Conservation (phyloP, 768 basidiomycete species). For the Austroboletus festivus region DNA sequence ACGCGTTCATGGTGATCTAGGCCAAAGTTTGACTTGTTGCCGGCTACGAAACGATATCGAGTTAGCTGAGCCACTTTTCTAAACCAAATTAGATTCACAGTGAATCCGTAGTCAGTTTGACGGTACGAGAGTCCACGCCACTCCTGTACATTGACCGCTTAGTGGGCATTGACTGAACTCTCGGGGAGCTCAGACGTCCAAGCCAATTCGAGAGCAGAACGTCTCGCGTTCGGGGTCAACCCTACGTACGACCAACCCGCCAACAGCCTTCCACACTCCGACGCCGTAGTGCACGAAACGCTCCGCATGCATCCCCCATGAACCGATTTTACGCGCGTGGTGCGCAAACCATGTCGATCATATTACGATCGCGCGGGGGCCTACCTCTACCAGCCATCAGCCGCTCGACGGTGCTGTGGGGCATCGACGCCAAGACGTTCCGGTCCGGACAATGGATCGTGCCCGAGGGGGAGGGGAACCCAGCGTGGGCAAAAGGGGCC, state of each 20-base stretch:
- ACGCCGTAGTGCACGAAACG: neutral
- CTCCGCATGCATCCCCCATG: neutral
- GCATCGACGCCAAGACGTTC: conserved; percentile 52
- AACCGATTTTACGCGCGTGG: too few relatives aligned
- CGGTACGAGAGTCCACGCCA: neutral
- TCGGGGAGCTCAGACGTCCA: neutral
- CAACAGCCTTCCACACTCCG: neutral
- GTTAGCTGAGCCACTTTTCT: conserved; percentile 16
- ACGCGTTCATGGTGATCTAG: conserved; percentile 5
- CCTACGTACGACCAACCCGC: neutral
- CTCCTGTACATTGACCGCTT: neutral
- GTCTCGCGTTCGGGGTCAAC: neutral
- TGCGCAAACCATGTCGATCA: too few relatives aligned
- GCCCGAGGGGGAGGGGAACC: conserved; percentile 26
- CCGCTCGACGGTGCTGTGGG: conserved; percentile 54
- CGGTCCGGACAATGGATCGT: conserved; percentile 62
- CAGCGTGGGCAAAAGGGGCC: conserved; percentile 35
- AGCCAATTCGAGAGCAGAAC: neutral
- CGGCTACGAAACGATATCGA: conserved; percentile 41
- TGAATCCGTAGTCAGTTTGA: neutral
- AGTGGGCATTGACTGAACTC: neutral
- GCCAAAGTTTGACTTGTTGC: conserved; percentile 38
- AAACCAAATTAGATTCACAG: neutral
- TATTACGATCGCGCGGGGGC: conserved; percentile 46
- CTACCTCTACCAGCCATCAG: conserved; percentile 46